Evolutionary conservation across 192 early-diverging fungal species (phyloP), one percentile per base, ranked within the genome.

Genomic region (Coemansia sp.): DNA sequence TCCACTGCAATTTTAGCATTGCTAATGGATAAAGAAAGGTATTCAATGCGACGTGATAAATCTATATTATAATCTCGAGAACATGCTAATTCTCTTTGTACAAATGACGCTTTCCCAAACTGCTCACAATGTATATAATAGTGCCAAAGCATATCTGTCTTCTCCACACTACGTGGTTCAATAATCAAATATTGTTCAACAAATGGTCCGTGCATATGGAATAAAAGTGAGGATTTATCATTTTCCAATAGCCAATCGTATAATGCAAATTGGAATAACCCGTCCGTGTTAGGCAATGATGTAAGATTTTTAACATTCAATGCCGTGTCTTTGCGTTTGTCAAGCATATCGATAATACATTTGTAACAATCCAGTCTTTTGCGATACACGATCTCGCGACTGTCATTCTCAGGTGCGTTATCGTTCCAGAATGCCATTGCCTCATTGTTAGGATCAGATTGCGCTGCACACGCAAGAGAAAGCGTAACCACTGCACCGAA

Each of bases 221-320:
- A 82, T 22, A 90, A 64, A 57, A 84, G 62, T 20, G 86, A 61
- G 5, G 68, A 59, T 27, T 78, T 73, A 29, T 62, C 75, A 36
- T 79, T 71, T 2, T 68, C 76, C 54, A 92, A 66, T 32, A 91
- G 71, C 88, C 86, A 89, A 30, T 88, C 83, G 59, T 86, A 91
- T 5, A 90, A 75, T n/a, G 65, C 66, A 59, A 85, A 84, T 42
- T 91, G 88, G 83, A 92, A 92, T 36, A 86, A 68, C 0, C 67
- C 68, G 57, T 92, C 90, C 30, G 83, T 72, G 42, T 68, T 72
- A 4, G 75, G 70, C 57, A 90, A 78, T 31, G 80, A 25, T 14
- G 58, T n/a, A 5, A 80, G 59, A 14, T 24, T 53, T 11, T 54
- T 36, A 4, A 42, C 57, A n/a, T 66, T 72, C 5, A 70, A 25